phyloP scores from a whole-genome alignment of 306 rosid genomes.

The Medicago truncatula region MtrunA17r5.0-ANR NC_053044.1:5567001-5567500 shows the following conservation, averaged over 20 bases:
- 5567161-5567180: background rate
- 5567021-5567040: background rate
- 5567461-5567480: no score
- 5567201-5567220: slow-evolving; percentile 68
- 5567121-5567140: no score
- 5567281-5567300: slow-evolving; percentile 68
- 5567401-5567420: slow-evolving; percentile 65
- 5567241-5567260: slow-evolving; percentile 57
- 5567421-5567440: background rate
- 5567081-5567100: no score
- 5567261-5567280: slow-evolving; percentile 62
- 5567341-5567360: slow-evolving; percentile 77
- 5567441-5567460: no score
- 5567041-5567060: no score
- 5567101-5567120: no score
- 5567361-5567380: slow-evolving; percentile 73
- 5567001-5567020: slow-evolving; percentile 77
- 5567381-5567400: slow-evolving; percentile 71
- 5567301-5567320: slow-evolving; percentile 55
- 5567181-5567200: background rate
- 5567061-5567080: no score
- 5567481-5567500: no score
- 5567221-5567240: slow-evolving; percentile 64
- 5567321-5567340: slow-evolving; percentile 72
- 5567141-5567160: no score